phyloP scores from a whole-genome alignment of 495 filamentous ascomycete genomes.

The Pseudoneurospora amorphoporcata region DNA sequence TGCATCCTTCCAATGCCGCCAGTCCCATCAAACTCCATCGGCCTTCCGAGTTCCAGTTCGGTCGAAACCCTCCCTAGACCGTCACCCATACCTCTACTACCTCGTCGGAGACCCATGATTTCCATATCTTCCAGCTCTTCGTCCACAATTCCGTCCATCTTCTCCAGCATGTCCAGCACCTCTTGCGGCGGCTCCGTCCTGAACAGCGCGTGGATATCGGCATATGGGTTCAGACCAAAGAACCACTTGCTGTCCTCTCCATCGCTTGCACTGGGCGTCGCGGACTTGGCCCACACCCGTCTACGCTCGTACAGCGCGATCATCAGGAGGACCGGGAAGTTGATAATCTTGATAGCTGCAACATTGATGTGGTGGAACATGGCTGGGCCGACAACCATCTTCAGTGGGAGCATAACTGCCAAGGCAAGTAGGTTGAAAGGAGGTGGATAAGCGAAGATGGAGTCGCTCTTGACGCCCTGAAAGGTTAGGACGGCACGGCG shows the following conservation, averaged over 20 bases:
- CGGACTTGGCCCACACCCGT: slow-evolving; percentile 21
- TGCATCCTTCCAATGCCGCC: background rate
- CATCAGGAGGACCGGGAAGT: slow-evolving; percentile 44
- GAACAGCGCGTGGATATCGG: slow-evolving; percentile 51
- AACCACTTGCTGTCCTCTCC: slow-evolving; percentile 35
- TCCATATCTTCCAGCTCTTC: background rate
- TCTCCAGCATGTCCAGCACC: slow-evolving; percentile 28
- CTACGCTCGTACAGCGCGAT: slow-evolving; percentile 45
- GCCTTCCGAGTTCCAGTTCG: background rate
- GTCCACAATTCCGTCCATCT: slow-evolving; percentile 14
- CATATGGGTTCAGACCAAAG: slow-evolving; percentile 44
- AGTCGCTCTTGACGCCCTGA: slow-evolving; percentile 54
- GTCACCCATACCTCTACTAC: background rate
- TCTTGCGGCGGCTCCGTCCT: slow-evolving; percentile 46
- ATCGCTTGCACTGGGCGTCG: slow-evolving; percentile 4
- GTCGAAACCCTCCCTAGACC: background rate
- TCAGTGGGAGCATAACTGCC: slow-evolving; percentile 45
- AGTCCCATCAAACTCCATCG: background rate
- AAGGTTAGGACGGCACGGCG: slow-evolving; percentile 53
- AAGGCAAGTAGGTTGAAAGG: slow-evolving; percentile 56
- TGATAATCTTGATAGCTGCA: slow-evolving; percentile 41
- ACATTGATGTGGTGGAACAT: slow-evolving; percentile 57
- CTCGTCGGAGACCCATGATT: background rate
- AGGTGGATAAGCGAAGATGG: slow-evolving; percentile 52
- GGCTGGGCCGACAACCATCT: slow-evolving; percentile 40